phyloP scores from a whole-genome alignment of 345 rosid genomes.

The Camelina neglecta region DNA sequence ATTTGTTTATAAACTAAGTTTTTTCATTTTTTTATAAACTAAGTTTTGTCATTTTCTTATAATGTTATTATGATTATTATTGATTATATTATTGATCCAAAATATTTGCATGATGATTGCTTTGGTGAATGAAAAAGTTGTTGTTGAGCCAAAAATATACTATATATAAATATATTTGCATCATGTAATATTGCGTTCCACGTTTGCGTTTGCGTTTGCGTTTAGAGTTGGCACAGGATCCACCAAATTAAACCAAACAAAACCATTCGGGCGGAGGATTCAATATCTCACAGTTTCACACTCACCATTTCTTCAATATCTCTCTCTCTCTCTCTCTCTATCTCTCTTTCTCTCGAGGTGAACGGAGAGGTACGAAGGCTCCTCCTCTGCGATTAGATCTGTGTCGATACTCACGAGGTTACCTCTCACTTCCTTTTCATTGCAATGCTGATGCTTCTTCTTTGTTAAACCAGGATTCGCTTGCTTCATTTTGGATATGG shows the following conservation, averaged over 20 bases:
- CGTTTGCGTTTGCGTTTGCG: neutral
- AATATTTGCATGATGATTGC: no score
- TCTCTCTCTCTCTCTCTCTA: neutral
- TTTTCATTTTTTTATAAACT: no score
- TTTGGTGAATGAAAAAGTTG: no score
- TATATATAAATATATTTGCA: no score
- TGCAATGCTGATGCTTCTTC: neutral
- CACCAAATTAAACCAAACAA: slow-evolving; percentile 6
- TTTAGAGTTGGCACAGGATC: neutral
- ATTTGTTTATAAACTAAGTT: no score
- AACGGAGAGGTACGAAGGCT: neutral
- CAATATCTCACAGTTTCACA: neutral
- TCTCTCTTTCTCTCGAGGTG: neutral
- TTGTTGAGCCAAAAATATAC: no score
- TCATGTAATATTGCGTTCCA: no score
- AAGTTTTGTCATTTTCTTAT: no score
- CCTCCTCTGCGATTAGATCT: neutral
- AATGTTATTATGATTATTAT: no score
- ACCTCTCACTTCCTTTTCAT: neutral
- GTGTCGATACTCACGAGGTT: slow-evolving; percentile 2
- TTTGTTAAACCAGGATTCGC: neutral
- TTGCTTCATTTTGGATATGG: slow-evolving; percentile 50
- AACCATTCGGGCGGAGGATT: slow-evolving; percentile 12
- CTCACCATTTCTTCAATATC: neutral
- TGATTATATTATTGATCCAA: no score